Conservation (phyloP, 108 stramenopile genomes). For the Pseudonitzschia multiseries region DNA sequence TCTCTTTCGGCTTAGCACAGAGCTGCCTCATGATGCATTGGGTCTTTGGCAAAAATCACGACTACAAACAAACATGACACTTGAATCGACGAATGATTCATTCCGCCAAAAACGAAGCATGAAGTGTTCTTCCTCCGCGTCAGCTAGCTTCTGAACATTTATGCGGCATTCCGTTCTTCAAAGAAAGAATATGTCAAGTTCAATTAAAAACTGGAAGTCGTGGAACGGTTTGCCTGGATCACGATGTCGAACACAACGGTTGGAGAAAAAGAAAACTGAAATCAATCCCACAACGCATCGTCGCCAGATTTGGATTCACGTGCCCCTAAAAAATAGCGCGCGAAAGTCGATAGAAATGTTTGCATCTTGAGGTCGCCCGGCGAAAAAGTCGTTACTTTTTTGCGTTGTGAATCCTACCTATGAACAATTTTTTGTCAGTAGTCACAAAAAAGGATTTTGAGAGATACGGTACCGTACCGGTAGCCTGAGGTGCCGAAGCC, state of each 20-base stretch:
- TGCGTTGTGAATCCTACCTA: neutral
- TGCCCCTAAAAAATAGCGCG: slow-evolving; percentile 3
- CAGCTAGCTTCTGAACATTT: neutral
- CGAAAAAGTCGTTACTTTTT: slow-evolving; percentile 3
- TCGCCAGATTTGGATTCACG: neutral
- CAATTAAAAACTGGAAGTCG: neutral
- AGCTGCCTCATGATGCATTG: too few relatives aligned
- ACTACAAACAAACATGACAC: too few relatives aligned
- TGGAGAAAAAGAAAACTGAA: slow-evolving; percentile 8
- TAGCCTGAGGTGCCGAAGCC: neutral
- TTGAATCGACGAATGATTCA: too few relatives aligned
- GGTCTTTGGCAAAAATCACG: too few relatives aligned
- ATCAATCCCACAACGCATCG: slow-evolving; percentile 8
- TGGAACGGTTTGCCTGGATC: neutral
- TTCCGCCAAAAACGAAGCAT: neutral
- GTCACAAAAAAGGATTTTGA: too few relatives aligned
- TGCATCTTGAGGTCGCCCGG: neutral
- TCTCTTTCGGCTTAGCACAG: too few relatives aligned
- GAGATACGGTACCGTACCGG: too few relatives aligned
- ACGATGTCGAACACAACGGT: neutral
- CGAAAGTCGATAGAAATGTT: neutral
- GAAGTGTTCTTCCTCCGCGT: neutral
- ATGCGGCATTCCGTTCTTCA: neutral
- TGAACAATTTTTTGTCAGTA: neutral
- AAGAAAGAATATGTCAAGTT: neutral